Evolutionary conservation across 2,329 filamentous ascomycete species (phyloP), one percentile per base, ranked within the genome.

Genomic region (Paradendryphiella salina): DNA sequence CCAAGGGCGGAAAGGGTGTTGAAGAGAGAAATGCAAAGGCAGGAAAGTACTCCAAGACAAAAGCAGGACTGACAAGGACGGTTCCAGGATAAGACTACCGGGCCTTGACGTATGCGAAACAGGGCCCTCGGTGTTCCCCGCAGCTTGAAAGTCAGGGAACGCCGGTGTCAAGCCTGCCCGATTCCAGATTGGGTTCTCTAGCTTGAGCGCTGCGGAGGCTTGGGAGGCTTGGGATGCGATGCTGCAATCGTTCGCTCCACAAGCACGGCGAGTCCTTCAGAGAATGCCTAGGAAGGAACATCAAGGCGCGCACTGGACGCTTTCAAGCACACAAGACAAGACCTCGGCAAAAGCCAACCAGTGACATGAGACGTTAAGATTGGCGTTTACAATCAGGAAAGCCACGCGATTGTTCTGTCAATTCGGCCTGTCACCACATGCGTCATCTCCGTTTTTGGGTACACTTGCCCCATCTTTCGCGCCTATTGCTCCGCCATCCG

Each of bases 161-260:
- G 32, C 35, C 39, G 35, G 33, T 17, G 37, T 29, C 14, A 40
- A 33, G 46, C 48, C 50, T 32, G 38, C 23, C 37, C 29, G 37
- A 46, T 39, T 40, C 45, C 44, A 39, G 39, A 18, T 41, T 31
- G 35, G 32, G 28, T 28, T 8, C 20, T 36, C 29, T 14, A 45
- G 38, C 37, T 37, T 15, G 39, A 48, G 21, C 14, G 36, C 21
- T 46, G 21, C 36, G 36, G 34, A 17, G 33, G 31, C 34, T 37
- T 41, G 28, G 21, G n/a, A 20, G 45, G 29, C 17, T 28, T 43
- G 18, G 41, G 26, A 33, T 50, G 46, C 26, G 40, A 50, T 40
- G 46, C 39, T 50, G 46, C 34, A 45, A 50, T 46, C 40, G 46
- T 46, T 45, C 34, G 34, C 40, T 45, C 46, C 46, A 50, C 46